Conservation (phyloP, 306 rosid genomes). For the Vigna hirtella region DNA sequence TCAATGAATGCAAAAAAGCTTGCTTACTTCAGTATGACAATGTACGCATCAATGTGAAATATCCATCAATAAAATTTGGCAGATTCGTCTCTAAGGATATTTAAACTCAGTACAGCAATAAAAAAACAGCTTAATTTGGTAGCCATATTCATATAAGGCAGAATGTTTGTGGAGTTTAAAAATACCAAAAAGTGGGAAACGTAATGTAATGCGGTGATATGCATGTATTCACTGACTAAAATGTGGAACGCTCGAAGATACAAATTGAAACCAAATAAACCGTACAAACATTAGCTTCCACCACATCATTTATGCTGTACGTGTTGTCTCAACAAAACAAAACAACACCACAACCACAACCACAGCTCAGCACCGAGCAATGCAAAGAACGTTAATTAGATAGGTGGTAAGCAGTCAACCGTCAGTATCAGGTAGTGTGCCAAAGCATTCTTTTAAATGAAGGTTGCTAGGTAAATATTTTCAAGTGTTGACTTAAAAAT, state of each 20-base stretch:
- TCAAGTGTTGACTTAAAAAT: conserved; percentile 46
- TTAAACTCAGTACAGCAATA: not conserved
- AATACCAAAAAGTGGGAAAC: not conserved
- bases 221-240: not conserved
- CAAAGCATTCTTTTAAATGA: conserved; percentile 45
- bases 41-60: not conserved
- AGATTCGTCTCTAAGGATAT: not conserved
- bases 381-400: conserved; percentile 8
- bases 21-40: not conserved
- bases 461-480: conserved; percentile 49
- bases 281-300: not conserved
- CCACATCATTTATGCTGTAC: conserved; percentile 2
- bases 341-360: not conserved
- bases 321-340: not conserved
- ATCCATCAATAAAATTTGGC: not conserved
- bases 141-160: not conserved
- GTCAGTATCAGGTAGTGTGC: conserved; percentile 11
- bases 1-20: not conserved
- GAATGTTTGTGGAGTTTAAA: not conserved
- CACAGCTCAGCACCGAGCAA: conserved; percentile 28
- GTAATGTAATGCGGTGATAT: not conserved
- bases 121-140: no score
- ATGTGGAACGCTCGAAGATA: not conserved
- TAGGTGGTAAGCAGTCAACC: conserved; percentile 1
- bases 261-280: not conserved